Conservation (phyloP, 345 rosid genomes). For the Cardiospermum halicacabum region DNA sequence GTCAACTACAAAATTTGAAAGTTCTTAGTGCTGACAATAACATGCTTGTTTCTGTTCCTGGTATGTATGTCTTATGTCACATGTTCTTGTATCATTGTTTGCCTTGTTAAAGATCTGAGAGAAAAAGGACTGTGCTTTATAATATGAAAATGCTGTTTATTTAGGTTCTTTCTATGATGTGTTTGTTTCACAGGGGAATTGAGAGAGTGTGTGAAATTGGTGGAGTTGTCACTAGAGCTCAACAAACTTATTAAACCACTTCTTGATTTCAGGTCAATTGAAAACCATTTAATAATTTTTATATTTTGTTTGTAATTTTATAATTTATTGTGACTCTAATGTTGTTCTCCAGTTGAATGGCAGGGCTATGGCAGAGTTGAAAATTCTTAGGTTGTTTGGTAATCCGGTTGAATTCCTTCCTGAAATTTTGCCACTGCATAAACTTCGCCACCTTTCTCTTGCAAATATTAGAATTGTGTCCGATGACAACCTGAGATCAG, state of each 20-base stretch:
- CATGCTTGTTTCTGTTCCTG: constrained; percentile 83
- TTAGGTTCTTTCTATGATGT: constrained; percentile 4
- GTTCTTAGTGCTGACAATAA: constrained; percentile 80
- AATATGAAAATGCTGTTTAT: not conserved
- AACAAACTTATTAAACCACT: constrained; percentile 94
- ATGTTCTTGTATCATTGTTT: constrained; percentile 7
- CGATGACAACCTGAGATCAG: constrained; percentile 88
- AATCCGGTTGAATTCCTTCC: constrained; percentile 98
- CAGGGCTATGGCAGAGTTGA: constrained; percentile 89
- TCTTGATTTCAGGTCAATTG: constrained; percentile 93
- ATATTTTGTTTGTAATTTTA: constrained; percentile 13
- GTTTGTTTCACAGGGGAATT: constrained; percentile 63
- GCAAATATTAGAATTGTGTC: constrained; percentile 88
- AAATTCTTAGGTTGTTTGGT: constrained; percentile 85
- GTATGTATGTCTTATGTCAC: constrained; percentile 25
- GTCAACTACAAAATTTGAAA: constrained; percentile 63
- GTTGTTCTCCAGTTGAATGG: constrained; percentile 38
- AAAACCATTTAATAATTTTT: constrained; percentile 14
- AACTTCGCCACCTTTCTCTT: constrained; percentile 88
- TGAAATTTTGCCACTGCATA: constrained; percentile 82
- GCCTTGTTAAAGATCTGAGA: not conserved
- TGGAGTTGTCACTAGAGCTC: constrained; percentile 91
- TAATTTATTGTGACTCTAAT: constrained; percentile 30
- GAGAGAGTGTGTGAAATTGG: constrained; percentile 75
- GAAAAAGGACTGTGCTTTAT: not conserved